Evolutionary conservation across 768 basidiomycete species (phyloP), one percentile per base, ranked within the genome.

Genomic region (Trametes gibbosa): DNA sequence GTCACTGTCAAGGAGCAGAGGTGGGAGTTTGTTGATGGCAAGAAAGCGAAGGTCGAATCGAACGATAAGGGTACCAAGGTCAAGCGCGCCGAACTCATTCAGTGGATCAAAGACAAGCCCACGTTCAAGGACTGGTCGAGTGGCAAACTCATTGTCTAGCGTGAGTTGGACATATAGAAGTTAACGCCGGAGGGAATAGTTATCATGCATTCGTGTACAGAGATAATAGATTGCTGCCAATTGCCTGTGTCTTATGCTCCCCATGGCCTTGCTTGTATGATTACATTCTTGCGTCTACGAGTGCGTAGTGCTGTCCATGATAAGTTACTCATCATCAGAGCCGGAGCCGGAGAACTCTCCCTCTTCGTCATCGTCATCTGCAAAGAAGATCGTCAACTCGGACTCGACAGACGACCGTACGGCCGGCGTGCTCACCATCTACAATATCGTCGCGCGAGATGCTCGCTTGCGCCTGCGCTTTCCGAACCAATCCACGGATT

Each of bases 1-100:
- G 93, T 97, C 29, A 83, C 86, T 37, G 90, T 99, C 56, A 98
- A 98, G 76, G 88, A 95, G 72, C 96, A 98, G 72, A 81, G 74
- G 50, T 92, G 90, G 90, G 83, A 89, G 67, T 66, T 90, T 23
- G 78, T 84, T 12, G 84, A 86, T 37, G 90, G 88, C 40, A 81
- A 83, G 75, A 92, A 89, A 75, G 77, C 68, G 42, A 84, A 82
- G 70, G 76, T 84, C 56, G 72, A 75, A 52, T 79, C 74, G 10
- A 69, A 69, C 16, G 79, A 85, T 52, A 78, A 84, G 66, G 74
- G 75, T 42, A 68, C 81, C 27, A 80, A 84, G 55, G 79, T 69
- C 21, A 68, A 65, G 56, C 69, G 72, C 16, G 59, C 63, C 10
- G 71, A 71, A 53, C 72, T 75, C 43, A 68, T 74, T 39, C 63